These are phyloP conservation scores for Syzygium grande DNA, from an alignment of 345 rosid genomes.

Conservation along the genomic window DNA sequence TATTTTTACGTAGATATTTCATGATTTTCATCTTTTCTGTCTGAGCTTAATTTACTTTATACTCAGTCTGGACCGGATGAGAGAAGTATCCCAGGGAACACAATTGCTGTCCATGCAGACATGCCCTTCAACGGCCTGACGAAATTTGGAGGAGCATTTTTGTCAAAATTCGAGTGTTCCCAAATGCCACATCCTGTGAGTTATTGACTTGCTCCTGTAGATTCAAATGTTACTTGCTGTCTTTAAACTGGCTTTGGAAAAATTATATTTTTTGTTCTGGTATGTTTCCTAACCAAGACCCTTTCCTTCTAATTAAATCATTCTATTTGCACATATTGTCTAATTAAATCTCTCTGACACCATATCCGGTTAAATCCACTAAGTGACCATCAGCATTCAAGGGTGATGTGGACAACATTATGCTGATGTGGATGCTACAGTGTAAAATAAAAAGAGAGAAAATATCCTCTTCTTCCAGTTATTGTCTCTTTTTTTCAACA, in stretches of 20 bases:
- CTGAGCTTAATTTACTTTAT: neutral
- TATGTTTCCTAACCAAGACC: neutral
- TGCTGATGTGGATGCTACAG: neutral
- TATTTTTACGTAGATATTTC: neutral
- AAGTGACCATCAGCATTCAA: neutral
- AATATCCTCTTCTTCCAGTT: neutral
- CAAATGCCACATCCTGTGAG: slow-evolving; percentile 95
- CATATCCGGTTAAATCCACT: neutral
- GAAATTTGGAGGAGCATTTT: slow-evolving; percentile 83
- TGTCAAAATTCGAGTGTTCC: slow-evolving; percentile 84
- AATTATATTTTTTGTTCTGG: neutral
- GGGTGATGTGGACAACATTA: neutral
- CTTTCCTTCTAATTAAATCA: neutral
- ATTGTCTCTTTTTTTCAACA: neutral
- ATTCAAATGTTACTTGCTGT: neutral
- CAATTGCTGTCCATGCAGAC: slow-evolving; percentile 88
- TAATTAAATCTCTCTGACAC: neutral
- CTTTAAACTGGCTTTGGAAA: neutral
- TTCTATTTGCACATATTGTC: neutral
- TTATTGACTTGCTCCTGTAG: neutral
- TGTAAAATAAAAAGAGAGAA: neutral
- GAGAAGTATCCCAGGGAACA: slow-evolving; percentile 66
- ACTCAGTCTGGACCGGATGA: slow-evolving; percentile 79
- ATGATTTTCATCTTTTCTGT: neutral
- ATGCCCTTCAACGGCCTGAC: slow-evolving; percentile 79